These are phyloP conservation scores for Phalaenopsis equestris DNA, from an alignment of 106 monocot species.

Conservation along the genomic window DNA sequence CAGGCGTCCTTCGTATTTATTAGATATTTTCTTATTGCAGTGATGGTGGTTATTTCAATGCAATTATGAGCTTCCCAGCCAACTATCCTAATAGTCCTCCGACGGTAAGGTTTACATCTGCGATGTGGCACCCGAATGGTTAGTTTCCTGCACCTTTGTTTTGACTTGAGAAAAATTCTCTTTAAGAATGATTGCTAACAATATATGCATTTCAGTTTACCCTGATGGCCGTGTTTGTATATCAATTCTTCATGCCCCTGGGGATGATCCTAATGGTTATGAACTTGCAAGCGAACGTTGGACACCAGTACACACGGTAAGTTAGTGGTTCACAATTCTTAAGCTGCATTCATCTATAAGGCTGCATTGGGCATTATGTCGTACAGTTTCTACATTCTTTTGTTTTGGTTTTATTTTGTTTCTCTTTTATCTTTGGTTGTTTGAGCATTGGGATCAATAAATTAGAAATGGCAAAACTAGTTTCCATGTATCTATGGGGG, in stretches of 20 bases:
- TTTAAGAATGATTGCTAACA: background rate
- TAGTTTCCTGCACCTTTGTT: slow-evolving; percentile 1
- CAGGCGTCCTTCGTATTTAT: background rate
- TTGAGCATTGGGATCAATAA: background rate
- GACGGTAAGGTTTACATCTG: slow-evolving; percentile 51
- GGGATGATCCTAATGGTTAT: slow-evolving; percentile 91
- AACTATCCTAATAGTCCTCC: slow-evolving; percentile 70
- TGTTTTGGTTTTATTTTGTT: background rate
- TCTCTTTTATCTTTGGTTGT: no score
- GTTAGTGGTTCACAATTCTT: background rate
- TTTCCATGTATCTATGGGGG: background rate
- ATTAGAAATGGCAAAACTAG: background rate
- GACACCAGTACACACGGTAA: slow-evolving; percentile 91
- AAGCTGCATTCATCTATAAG: background rate
- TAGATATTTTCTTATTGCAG: slow-evolving; percentile 20
- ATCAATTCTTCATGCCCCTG: slow-evolving; percentile 90
- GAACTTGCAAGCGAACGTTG: slow-evolving; percentile 96
- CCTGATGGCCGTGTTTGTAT: slow-evolving; percentile 87
- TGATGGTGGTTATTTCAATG: slow-evolving; percentile 73
- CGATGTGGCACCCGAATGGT: slow-evolving; percentile 87
- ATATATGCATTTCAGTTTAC: slow-evolving; percentile 19
- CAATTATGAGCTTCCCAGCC: slow-evolving; percentile 58
- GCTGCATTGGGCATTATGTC: background rate
- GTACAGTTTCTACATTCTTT: background rate
- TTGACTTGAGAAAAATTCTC: slow-evolving; percentile 4